Conservation (phyloP, 2,329 filamentous ascomycete species). For the Hortaea sp. region DNA sequence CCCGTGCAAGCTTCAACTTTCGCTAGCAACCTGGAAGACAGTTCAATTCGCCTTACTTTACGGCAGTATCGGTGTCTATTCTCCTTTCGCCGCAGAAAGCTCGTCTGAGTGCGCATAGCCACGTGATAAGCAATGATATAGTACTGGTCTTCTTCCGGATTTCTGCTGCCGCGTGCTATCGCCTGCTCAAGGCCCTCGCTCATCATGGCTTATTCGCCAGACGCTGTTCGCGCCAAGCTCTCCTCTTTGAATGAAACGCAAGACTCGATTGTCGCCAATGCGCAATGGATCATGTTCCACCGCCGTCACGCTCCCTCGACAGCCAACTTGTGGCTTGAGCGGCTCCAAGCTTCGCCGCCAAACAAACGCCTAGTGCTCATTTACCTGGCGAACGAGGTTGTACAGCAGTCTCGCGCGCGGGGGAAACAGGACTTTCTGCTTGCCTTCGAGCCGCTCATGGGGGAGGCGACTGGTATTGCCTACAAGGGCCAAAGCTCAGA, state of each 20-base stretch:
- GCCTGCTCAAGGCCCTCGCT: too few relatives aligned
- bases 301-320: conserved; percentile 87
- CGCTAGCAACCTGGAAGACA: too few relatives aligned
- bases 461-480: conserved; percentile 78
- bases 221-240: conserved; percentile 88
- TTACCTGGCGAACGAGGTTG: conserved; percentile 95
- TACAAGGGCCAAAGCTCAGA: conserved; percentile 84
- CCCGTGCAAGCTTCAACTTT: too few relatives aligned
- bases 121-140: too few relatives aligned
- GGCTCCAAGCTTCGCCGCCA: conserved; percentile 77
- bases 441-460: conserved; percentile 84
- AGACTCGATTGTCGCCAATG: conserved; percentile 90
- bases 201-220: conserved; percentile 86
- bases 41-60: too few relatives aligned
- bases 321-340: conserved; percentile 82
- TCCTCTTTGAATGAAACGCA: conserved; percentile 94
- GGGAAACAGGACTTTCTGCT: conserved; percentile 86
- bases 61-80: too few relatives aligned
- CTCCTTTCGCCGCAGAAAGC: too few relatives aligned
- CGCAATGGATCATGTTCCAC: conserved; percentile 99
- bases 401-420: conserved; percentile 88
- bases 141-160: too few relatives aligned
- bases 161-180: too few relatives aligned
- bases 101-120: too few relatives aligned
- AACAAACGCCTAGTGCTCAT: conserved; percentile 82